Base-by-base conservation (phyloP, 2,329 filamentous ascomycete species). In the Ophiobolus disseminans region DNA sequence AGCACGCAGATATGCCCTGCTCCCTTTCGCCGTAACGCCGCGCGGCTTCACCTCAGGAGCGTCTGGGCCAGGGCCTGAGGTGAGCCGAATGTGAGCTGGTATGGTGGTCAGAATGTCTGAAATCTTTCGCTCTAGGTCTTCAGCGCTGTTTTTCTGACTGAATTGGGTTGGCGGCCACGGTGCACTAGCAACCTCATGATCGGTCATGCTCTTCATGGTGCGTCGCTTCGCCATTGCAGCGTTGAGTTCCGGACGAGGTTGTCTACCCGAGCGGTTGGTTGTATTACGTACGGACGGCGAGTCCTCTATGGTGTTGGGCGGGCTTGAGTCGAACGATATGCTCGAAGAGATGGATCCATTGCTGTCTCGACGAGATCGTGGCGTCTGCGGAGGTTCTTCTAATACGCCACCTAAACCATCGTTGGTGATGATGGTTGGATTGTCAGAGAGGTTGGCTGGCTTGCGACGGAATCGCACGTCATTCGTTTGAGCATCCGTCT, bases 101-200 rank as follows among this genome's bases (percentile, higher is more conserved):
- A 95, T 89, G 16, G 82, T 87, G 48, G 85, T 85, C 30, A 95
- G 81, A 47, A 95, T 89, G 41, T 88, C 84, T 64, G 84, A 88
- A 39, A 96, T 92, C 67, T 92, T 90, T 54, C 86, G 84, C 57
- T 91, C 89, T 11, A 96, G 79, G 46, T 90, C 83, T 56, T 90
- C 86, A 8, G 62, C 65, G 22, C 62, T 69, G 26, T 52, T 64
- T 8, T 63, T 65, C 28, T 69, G 65, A 10, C 50, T 57, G 45
- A 73, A 73, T 20, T 68, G 65, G 17, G 68, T 68, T 14, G 70
- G 70, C 13, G 69, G 70, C 70, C 70, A 73, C 25, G 69, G 68
- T 8, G 63, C 50, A 31, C 50, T 63, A 6, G 53, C 45, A 9
- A 53, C 45, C 3, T 38, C 37, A 8, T 61, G 54, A 1, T 55